Evolutionary conservation across 2,329 filamentous ascomycete genomes (phyloP).

Genomic region (Pseudogymnoascus pannorum): DNA sequence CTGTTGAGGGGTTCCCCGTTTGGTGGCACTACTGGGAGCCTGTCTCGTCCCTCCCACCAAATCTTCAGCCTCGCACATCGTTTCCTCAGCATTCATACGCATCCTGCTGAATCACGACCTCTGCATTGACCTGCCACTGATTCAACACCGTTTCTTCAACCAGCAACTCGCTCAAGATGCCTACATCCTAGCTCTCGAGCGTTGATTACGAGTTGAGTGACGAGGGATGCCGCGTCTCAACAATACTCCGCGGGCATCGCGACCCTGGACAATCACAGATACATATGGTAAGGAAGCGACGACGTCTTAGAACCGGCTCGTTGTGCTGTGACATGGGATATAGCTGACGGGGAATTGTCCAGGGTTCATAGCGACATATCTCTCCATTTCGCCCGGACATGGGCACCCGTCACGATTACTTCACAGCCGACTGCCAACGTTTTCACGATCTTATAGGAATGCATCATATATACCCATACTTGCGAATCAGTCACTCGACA

Average conservation of each 20-base stretch:
- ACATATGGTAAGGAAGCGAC: background rate
- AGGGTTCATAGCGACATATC: slow-evolving; percentile 6
- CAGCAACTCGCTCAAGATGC: background rate
- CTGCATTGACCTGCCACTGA: background rate
- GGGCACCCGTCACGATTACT: background rate
- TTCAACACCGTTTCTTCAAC: background rate
- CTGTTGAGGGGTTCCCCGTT: slow-evolving; percentile 1
- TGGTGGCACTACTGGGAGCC: background rate
- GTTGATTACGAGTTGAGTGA: background rate
- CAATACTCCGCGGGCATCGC: background rate
- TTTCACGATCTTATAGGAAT: slow-evolving; percentile 3
- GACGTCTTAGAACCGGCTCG: background rate
- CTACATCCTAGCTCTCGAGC: background rate
- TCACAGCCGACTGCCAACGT: background rate
- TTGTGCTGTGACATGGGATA: background rate
- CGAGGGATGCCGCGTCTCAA: slow-evolving; percentile 5
- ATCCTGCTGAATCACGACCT: background rate
- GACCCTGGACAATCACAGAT: slow-evolving; percentile 6
- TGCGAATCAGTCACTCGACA: background rate
- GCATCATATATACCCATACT: slow-evolving; percentile 9
- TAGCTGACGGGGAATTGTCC: background rate
- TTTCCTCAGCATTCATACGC: background rate
- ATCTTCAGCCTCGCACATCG: background rate
- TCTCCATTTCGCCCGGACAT: background rate
- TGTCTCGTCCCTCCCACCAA: background rate